A percentile compares a stretch with the other conserved stretches of the same genome.
Evolutionary conservation across 805 yeast genomes (phyloP).

Genomic region (Candida ortonii): DNA sequence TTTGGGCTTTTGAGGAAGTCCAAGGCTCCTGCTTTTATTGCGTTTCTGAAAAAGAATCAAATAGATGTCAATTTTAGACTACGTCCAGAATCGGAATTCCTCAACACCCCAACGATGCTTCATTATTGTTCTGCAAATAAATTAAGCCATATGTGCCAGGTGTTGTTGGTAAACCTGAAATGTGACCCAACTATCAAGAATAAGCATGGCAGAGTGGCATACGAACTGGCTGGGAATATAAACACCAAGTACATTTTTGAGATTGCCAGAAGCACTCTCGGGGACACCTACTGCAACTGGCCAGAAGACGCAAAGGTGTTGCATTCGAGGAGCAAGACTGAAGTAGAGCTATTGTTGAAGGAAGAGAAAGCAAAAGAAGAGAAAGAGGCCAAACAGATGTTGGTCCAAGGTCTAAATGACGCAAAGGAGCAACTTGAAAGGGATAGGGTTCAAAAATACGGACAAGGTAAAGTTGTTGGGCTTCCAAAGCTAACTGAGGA

Average conservation of each 20-base stretch:
- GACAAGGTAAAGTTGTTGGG: slow-evolving; percentile 35
- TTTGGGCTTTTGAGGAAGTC: slow-evolving; percentile 63
- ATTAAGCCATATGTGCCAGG: slow-evolving; percentile 61
- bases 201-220: slow-evolving; percentile 59
- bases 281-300: slow-evolving; percentile 76
- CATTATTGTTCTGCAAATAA: slow-evolving; percentile 76
- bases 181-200: slow-evolving; percentile 66
- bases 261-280: slow-evolving; percentile 60
- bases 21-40: slow-evolving; percentile 68
- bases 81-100: slow-evolving; percentile 52
- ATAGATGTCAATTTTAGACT: slow-evolving; percentile 52
- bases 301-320: slow-evolving; percentile 55
- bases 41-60: slow-evolving; percentile 57
- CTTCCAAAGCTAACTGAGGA: slow-evolving; percentile 27
- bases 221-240: slow-evolving; percentile 54
- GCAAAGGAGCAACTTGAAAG: slow-evolving; percentile 40
- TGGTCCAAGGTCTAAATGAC: slow-evolving; percentile 42
- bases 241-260: slow-evolving; percentile 59
- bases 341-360: slow-evolving; percentile 43
- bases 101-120: slow-evolving; percentile 65
- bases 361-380: slow-evolving; percentile 35
- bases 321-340: slow-evolving; percentile 54
- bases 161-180: slow-evolving; percentile 59
- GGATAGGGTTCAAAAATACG: slow-evolving; percentile 27
- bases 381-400: slow-evolving; percentile 37